Percentiles rank a stretch among this genome's conserved stretches.
phyloP scores from a whole-genome alignment of 148 eudicot species.

The Tetragonia tetragonoides region DNA sequence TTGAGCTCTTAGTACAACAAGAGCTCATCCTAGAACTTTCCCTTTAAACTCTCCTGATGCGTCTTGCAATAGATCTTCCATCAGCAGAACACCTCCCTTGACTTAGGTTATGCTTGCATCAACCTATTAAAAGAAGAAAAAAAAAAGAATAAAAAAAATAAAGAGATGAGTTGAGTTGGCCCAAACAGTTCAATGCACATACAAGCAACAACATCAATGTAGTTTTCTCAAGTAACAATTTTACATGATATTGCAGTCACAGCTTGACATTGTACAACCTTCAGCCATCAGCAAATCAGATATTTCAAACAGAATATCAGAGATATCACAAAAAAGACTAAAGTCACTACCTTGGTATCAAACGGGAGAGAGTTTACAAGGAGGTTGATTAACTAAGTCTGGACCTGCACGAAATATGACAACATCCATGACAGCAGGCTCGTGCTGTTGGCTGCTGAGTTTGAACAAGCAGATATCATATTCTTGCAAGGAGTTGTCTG shows the following conservation, averaged over 20 bases:
- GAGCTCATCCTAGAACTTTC: too few species aligned
- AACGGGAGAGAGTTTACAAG: neutral
- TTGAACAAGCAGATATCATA: constrained; percentile 25
- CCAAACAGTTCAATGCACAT: neutral
- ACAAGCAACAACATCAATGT: neutral
- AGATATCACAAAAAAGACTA: neutral
- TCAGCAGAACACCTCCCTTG: too few species aligned
- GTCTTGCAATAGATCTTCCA: too few species aligned
- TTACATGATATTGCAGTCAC: neutral
- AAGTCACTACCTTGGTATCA: neutral
- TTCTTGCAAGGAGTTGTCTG: constrained; percentile 26
- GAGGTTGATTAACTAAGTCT: neutral
- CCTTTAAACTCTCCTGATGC: too few species aligned
- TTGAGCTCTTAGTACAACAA: too few species aligned
- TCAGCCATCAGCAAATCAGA: neutral
- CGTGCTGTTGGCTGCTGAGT: constrained; percentile 2
- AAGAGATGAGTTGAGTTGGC: too few species aligned
- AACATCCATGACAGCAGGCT: constrained; percentile 20
- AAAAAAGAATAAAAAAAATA: too few species aligned
- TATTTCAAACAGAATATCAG: neutral
- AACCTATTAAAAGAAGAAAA: too few species aligned
- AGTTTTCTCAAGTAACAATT: neutral
- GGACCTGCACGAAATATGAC: constrained; percentile 11
- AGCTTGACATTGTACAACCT: neutral
- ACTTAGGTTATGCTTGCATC: too few species aligned